Percentiles rank a stretch among this genome's conserved stretches.
Conservation (phyloP, 331 rosid species). For the Phaseolus coccineus region DNA sequence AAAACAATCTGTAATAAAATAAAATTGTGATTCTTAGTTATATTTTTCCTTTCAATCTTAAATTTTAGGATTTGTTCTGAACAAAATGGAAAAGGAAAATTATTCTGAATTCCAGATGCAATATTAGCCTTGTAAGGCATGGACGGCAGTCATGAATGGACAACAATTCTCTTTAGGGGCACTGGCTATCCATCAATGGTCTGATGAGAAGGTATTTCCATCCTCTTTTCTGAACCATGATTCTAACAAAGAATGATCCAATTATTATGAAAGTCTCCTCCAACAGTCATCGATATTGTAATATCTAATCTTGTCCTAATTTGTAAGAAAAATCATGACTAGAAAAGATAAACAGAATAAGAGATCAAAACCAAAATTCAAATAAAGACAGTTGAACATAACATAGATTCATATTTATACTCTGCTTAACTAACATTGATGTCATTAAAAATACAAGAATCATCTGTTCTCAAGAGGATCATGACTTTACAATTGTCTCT, state of each 20-base stretch:
- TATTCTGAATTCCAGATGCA: not conserved
- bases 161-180: not conserved
- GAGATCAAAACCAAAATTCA: slow-evolving; percentile 5
- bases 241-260: not conserved
- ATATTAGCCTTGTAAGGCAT: not conserved
- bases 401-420: not conserved
- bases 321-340: not conserved
- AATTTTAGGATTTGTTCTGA: no score
- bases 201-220: no score
- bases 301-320: not conserved
- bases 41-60: no score
- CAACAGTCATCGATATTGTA: slow-evolving; percentile 15
- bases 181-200: not conserved
- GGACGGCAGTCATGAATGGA: not conserved
- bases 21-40: no score
- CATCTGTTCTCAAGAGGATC: slow-evolving; percentile 30
- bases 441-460: slow-evolving; percentile 36
- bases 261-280: not conserved
- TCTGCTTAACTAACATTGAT: not conserved
- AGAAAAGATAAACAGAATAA: not conserved
- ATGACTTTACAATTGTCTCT: slow-evolving; percentile 21
- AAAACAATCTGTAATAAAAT: no score
- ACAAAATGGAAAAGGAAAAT: not conserved
- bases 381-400: not conserved
- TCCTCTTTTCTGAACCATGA: no score